Conservation (phyloP, 371 early-diverging fungal species). For the Apophysomyces variabilis region DNA sequence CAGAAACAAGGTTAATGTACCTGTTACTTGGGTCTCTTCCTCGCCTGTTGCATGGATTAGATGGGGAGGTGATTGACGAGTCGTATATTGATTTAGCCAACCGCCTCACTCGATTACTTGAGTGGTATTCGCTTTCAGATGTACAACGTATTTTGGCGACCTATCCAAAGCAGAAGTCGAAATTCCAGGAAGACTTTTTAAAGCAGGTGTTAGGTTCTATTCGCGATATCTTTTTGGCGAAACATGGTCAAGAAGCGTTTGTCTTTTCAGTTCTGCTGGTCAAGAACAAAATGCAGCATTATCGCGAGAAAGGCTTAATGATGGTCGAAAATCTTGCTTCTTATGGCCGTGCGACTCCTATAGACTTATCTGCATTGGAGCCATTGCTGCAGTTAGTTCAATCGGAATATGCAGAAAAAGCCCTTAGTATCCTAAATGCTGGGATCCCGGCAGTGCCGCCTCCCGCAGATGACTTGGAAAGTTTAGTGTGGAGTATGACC, state of each 20-base stretch:
- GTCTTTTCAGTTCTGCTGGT: conserved; percentile 68
- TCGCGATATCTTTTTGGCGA: conserved; percentile 68
- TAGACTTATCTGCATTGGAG: conserved; percentile 54
- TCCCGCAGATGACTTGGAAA: conserved; percentile 14
- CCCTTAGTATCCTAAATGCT: conserved; percentile 71
- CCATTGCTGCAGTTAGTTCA: conserved; percentile 64
- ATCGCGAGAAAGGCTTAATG: conserved; percentile 67
- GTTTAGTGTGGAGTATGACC: neutral
- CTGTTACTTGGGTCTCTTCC: conserved; percentile 74
- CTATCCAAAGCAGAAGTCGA: conserved; percentile 69
- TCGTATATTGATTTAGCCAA: conserved; percentile 45
- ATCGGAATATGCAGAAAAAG: conserved; percentile 69
- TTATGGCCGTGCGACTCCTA: conserved; percentile 18
- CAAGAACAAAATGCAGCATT: conserved; percentile 63
- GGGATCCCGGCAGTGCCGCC: conserved; percentile 50
- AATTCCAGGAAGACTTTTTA: conserved; percentile 76
- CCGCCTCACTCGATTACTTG: conserved; percentile 57
- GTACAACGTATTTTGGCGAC: conserved; percentile 63
- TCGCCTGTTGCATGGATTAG: conserved; percentile 68
- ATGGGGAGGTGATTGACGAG: conserved; percentile 28
- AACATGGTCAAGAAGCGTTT: conserved; percentile 64
- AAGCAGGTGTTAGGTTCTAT: conserved; percentile 66
- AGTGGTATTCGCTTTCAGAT: conserved; percentile 50
- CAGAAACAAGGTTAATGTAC: conserved; percentile 64
- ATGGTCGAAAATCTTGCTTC: conserved; percentile 71